Evolutionary conservation across 768 basidiomycete species (phyloP).

Genomic region (Rhizopogon roseolus): DNA sequence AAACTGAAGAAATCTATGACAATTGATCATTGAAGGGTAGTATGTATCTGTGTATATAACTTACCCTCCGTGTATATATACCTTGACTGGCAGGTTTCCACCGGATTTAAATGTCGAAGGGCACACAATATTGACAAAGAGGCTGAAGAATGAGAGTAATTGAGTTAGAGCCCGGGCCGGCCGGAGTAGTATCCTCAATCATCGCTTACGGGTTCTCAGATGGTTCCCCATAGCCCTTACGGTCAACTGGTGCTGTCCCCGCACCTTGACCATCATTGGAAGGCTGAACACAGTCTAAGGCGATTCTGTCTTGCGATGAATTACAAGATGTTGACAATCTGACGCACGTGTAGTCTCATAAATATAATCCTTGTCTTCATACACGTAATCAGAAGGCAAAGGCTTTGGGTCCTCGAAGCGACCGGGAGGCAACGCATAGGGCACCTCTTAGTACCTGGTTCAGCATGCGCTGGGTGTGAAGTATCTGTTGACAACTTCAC

Average conservation of each 20-base stretch:
- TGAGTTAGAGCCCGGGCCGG: too few relatives aligned
- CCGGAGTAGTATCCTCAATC: background rate
- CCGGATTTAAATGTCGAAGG: constrained; percentile 42
- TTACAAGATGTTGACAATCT: too few relatives aligned
- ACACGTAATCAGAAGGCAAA: constrained; percentile 49
- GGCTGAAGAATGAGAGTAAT: constrained; percentile 26
- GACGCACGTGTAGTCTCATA: constrained; percentile 51
- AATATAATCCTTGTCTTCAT: constrained; percentile 58
- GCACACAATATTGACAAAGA: constrained; percentile 61
- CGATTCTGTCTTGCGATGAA: background rate
- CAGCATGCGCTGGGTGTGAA: background rate
- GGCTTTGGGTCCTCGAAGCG: constrained; percentile 62
- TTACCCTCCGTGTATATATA: constrained; percentile 78
- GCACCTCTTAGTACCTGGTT: constrained; percentile 47
- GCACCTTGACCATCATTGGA: constrained; percentile 58
- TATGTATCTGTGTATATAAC: constrained; percentile 3
- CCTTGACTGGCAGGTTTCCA: constrained; percentile 55
- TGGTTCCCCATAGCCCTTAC: constrained; percentile 62
- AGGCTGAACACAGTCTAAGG: constrained; percentile 56
- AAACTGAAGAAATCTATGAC: constrained; percentile 65
- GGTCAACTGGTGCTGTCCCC: constrained; percentile 49
- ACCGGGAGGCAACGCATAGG: constrained; percentile 61
- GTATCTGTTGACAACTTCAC: constrained; percentile 26
- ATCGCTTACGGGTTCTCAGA: constrained; percentile 62
- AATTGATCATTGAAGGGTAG: background rate